A percentile compares a stretch with the other conserved stretches of the same genome.
These are phyloP conservation scores for Tricholoma furcatifolium DNA, from an alignment of 768 basidiomycete genomes.

Conservation along the genomic window DNA sequence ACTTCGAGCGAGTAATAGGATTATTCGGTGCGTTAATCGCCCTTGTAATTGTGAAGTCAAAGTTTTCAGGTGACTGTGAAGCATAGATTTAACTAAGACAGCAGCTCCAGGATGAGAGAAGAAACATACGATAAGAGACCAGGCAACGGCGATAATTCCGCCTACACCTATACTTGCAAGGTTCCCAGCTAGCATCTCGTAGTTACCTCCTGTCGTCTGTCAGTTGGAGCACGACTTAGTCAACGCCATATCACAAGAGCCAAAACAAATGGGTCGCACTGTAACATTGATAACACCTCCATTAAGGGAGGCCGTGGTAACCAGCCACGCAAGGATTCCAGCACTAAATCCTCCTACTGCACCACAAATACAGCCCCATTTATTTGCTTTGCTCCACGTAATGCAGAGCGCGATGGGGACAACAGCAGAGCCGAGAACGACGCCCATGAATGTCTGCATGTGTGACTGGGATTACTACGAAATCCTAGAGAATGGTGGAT, in stretches of 20 bases:
- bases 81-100: constrained; percentile 20
- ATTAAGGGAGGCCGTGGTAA: constrained; percentile 72
- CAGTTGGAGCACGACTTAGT: neutral
- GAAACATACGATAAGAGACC: constrained; percentile 60
- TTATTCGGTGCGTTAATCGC: constrained; percentile 56
- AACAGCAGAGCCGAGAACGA: constrained; percentile 81
- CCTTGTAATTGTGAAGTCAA: constrained; percentile 77
- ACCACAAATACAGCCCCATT: constrained; percentile 79
- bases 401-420: constrained; percentile 85
- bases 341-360: constrained; percentile 65
- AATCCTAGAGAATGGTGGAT: neutral
- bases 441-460: constrained; percentile 80
- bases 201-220: constrained; percentile 52
- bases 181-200: constrained; percentile 84
- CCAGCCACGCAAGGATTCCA: constrained; percentile 84
- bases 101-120: neutral
- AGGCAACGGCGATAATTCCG: constrained; percentile 66
- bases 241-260: neutral
- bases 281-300: constrained; percentile 67
- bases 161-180: constrained; percentile 82
- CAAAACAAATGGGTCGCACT: constrained; percentile 32
- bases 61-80: constrained; percentile 70
- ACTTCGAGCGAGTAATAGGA: neutral
- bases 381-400: constrained; percentile 85
- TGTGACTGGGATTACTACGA: neutral